Base-by-base conservation (phyloP, 2,329 filamentous ascomycete species). In the Neurospora sp. region DNA sequence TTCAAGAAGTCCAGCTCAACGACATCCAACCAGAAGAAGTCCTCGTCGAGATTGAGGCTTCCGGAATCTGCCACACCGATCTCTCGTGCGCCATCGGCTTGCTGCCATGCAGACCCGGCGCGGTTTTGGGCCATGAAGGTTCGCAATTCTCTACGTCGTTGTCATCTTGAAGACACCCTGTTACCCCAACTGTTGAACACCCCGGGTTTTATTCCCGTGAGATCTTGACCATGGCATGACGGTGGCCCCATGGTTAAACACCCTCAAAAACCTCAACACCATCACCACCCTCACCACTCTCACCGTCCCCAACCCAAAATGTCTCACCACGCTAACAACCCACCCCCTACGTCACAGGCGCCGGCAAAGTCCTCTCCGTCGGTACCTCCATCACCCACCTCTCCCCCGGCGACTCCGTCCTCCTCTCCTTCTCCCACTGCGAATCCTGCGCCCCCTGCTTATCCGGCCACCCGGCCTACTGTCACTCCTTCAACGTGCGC, bases 401-500 rank as follows among this genome's bases (percentile, higher is more conserved):
- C 15, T 80, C 83, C 28, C 76, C 85, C 3, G 84, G 85, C 7
- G 85, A 87, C 75, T 83, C 85, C 66, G 84, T 87, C 36, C 84
- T 87, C n/a, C 84, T 81, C 13, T 80, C 79, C 15, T 81, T 79
- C 70, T 77, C 78, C 4, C 77, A 78, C 73, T 81, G 79, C 72
- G 75, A 73, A 43, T 36, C 71, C n/a, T 76, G 75, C 72, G n/a
- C 23, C 4, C 38, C 70, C 6, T 76, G 75, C 70, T 33, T 10
- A 1, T 71, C 74, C 1, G 72, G 70, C 62, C 75, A 75, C 69
- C 76, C 75, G 3, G 72, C 75, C 36, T 75, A 76, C 70, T 76
- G 75, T 72, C 66, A 74, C 70, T 67, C 39, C 70, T 76, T 77
- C 67, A 73, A 74, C 72, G 69, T 40, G 17, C 70, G 72, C 71